Evolutionary conservation across 257 asterid genomes (phyloP).

Genomic region (Nicotiana noctiflora): DNA sequence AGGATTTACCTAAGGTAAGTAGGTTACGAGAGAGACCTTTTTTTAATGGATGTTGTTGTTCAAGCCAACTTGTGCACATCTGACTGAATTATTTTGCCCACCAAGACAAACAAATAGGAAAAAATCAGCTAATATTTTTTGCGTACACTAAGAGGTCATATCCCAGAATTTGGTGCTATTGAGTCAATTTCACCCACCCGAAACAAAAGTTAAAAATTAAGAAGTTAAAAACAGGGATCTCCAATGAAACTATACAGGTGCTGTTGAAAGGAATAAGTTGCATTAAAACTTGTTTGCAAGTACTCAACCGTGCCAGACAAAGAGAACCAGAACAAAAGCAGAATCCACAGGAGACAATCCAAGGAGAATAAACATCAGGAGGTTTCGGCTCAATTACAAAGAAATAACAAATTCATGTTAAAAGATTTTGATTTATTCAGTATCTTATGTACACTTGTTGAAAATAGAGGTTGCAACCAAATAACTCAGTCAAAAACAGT

Average conservation of each 20-base stretch:
- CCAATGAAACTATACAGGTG: neutral
- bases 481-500: constrained; percentile 18
- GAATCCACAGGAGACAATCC: neutral
- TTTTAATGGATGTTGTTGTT: too few relatives aligned
- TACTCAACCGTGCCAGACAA: neutral
- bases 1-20: too few relatives aligned
- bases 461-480: neutral
- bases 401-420: neutral
- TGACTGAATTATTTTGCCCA: too few relatives aligned
- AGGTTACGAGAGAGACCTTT: too few relatives aligned
- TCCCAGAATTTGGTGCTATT: neutral
- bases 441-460: constrained; percentile 21
- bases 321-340: neutral
- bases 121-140: too few relatives aligned
- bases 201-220: neutral
- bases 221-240: neutral
- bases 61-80: too few relatives aligned
- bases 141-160: too few relatives aligned
- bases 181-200: neutral
- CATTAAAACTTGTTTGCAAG: neutral
- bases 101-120: too few relatives aligned
- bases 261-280: neutral
- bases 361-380: neutral
- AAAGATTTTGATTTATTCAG: constrained; percentile 15
- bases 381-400: neutral